These are phyloP conservation scores for Zygotorulaspora florentina DNA, from an alignment of 805 yeast genomes.

Conservation along the genomic window DNA sequence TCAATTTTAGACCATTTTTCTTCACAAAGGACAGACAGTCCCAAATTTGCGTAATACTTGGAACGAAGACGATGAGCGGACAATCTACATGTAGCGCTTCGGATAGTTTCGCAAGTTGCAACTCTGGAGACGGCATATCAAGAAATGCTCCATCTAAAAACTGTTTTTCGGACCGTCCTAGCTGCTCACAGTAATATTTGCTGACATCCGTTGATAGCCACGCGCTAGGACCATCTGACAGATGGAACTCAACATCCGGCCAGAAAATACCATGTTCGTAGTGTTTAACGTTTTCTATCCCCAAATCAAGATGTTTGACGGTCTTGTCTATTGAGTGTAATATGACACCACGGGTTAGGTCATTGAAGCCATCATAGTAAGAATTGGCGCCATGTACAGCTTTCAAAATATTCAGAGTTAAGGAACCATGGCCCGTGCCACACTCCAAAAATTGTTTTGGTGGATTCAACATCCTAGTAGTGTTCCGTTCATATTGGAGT, in stretches of 20 bases:
- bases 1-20: conserved; percentile 33
- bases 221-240: conserved; percentile 38
- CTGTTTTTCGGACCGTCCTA: conserved; percentile 25
- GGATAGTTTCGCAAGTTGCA: conserved; percentile 35
- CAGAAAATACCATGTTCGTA: conserved; percentile 43
- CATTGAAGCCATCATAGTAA: conserved; percentile 26
- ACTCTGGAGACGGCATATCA: conserved; percentile 44
- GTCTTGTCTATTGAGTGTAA: conserved; percentile 45
- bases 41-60: conserved; percentile 46
- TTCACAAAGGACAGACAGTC: conserved; percentile 37
- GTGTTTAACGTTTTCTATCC: conserved; percentile 37
- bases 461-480: conserved; percentile 10
- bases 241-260: conserved; percentile 45
- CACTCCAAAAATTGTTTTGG: conserved; percentile 47
- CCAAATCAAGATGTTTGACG: conserved; percentile 40
- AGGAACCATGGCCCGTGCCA: conserved; percentile 54
- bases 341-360: conserved; percentile 39
- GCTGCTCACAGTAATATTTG: conserved; percentile 8
- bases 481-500: not conserved
- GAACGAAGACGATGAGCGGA: conserved; percentile 44
- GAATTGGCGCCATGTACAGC: conserved; percentile 45
- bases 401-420: conserved; percentile 42
- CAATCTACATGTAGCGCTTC: conserved; percentile 39
- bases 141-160: conserved; percentile 43
- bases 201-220: conserved; percentile 36